Percentiles rank a stretch among this genome's conserved stretches.
phyloP scores from a whole-genome alignment of 352 stramenopile species.

The Globisporangium barbulae region DNA sequence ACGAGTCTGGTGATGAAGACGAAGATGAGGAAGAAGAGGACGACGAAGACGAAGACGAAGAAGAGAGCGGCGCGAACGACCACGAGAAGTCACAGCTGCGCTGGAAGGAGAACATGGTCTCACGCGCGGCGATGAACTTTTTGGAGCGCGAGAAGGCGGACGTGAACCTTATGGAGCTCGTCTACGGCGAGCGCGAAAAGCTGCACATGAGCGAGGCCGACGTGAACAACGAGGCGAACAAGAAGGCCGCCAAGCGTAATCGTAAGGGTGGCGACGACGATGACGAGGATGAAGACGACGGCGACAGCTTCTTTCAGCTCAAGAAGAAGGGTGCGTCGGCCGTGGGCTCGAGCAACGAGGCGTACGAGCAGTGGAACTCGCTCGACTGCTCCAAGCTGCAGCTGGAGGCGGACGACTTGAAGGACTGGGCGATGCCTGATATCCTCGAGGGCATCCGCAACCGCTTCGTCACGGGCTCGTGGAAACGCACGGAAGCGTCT shows the following conservation, averaged over 20 bases:
- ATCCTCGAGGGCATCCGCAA: constrained; percentile 82
- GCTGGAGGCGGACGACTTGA: constrained; percentile 54
- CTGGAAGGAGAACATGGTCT: constrained; percentile 88
- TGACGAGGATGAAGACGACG: constrained; percentile 49
- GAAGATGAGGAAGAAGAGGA: constrained; percentile 34
- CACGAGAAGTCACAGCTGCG: constrained; percentile 66
- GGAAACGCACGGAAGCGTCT: constrained; percentile 68
- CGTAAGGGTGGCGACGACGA: constrained; percentile 10
- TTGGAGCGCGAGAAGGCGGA: constrained; percentile 75
- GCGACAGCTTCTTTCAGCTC: constrained; percentile 72
- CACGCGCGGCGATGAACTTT: constrained; percentile 83
- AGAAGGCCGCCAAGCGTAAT: constrained; percentile 19
- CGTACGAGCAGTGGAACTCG: constrained; percentile 66
- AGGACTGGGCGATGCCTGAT: constrained; percentile 74
- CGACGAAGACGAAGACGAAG: constrained; percentile 36
- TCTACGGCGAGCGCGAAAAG: constrained; percentile 86
- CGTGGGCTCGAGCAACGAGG: constrained; percentile 28
- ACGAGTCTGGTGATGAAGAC: constrained; percentile 41
- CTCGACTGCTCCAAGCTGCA: constrained; percentile 84
- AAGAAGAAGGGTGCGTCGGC: constrained; percentile 52
- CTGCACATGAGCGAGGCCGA: constrained; percentile 79
- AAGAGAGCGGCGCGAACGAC: constrained; percentile 29
- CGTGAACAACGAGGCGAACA: constrained; percentile 47
- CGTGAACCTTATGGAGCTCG: constrained; percentile 90
- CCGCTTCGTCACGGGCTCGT: constrained; percentile 97